Percentiles rank a stretch among this genome's conserved stretches.
Evolutionary conservation across 2,329 filamentous ascomycete genomes (phyloP).

Genomic region (Monilinia fructicola): DNA sequence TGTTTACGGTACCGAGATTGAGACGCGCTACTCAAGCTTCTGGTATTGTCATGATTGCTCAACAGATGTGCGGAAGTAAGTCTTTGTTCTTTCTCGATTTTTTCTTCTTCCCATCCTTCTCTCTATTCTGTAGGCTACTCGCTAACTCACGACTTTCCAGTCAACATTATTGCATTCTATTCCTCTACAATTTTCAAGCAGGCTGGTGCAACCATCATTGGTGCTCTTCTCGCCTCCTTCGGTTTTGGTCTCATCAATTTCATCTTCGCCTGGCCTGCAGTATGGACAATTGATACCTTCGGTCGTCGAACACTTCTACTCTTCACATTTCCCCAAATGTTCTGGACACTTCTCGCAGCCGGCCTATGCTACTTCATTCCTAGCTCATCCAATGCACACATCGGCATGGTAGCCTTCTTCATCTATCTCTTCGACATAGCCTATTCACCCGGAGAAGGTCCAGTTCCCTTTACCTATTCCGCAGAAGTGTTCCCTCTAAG

Average conservation of each 20-base stretch:
- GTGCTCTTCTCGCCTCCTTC: constrained; percentile 61
- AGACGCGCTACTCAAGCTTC: constrained; percentile 73
- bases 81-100: constrained; percentile 40
- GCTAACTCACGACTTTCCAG: not conserved
- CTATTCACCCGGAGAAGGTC: constrained; percentile 64
- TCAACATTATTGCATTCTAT: constrained; percentile 75
- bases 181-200: constrained; percentile 62
- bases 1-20: constrained; percentile 68
- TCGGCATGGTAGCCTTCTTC: constrained; percentile 58
- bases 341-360: constrained; percentile 64
- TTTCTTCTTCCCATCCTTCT: not conserved
- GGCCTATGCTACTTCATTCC: constrained; percentile 57
- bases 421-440: constrained; percentile 65
- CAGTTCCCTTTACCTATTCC: constrained; percentile 61
- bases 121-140: not conserved
- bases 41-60: constrained; percentile 60
- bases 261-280: constrained; percentile 58
- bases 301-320: constrained; percentile 61
- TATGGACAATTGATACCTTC: constrained; percentile 63
- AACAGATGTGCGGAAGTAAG: constrained; percentile 43
- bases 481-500: constrained; percentile 65
- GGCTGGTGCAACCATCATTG: constrained; percentile 54
- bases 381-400: constrained; percentile 44
- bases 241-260: constrained; percentile 67
- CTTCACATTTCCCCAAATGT: constrained; percentile 68